Evolutionary conservation across 106 monocot genomes (phyloP).

Genomic region (Alisma plantagoaquatica): DNA sequence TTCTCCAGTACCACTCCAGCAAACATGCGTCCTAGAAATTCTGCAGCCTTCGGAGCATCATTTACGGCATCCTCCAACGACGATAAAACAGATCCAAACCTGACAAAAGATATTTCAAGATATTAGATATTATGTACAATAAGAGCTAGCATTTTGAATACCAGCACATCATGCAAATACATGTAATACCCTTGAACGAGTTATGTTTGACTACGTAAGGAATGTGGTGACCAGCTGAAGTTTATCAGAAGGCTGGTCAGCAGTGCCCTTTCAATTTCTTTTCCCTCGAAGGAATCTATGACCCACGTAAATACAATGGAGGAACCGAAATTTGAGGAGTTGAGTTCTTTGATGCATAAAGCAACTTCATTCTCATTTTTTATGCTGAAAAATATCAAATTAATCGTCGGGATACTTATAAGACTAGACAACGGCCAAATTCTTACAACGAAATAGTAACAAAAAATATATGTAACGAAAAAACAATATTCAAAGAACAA

Average conservation of each 20-base stretch:
- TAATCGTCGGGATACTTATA: too few relatives aligned
- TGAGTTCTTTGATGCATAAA: slow-evolving; percentile 69
- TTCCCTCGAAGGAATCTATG: slow-evolving; percentile 83
- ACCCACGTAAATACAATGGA: slow-evolving; percentile 73
- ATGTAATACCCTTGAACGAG: slow-evolving; percentile 83
- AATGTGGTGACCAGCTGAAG: slow-evolving; percentile 41
- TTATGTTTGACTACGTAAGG: slow-evolving; percentile 41
- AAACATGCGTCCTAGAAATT: slow-evolving; percentile 66
- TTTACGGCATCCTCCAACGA: slow-evolving; percentile 68
- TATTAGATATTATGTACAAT: too few relatives aligned
- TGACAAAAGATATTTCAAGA: too few relatives aligned
- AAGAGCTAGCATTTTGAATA: too few relatives aligned
- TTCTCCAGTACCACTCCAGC: slow-evolving; percentile 43
- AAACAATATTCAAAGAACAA: too few relatives aligned
- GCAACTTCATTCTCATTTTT: slow-evolving; percentile 69
- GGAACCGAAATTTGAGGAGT: slow-evolving; percentile 59
- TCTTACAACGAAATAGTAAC: too few relatives aligned
- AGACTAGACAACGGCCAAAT: too few relatives aligned
- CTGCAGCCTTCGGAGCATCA: slow-evolving; percentile 79
- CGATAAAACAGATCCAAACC: slow-evolving; percentile 49
- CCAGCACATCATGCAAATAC: too few relatives aligned
- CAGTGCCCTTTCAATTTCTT: slow-evolving; percentile 65
- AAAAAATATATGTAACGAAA: too few relatives aligned
- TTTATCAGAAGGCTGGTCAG: slow-evolving; percentile 64
- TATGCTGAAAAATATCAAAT: too few relatives aligned